phyloP scores from a whole-genome alignment of 257 asterid species.

The Cynanchum wilfordii region DNA sequence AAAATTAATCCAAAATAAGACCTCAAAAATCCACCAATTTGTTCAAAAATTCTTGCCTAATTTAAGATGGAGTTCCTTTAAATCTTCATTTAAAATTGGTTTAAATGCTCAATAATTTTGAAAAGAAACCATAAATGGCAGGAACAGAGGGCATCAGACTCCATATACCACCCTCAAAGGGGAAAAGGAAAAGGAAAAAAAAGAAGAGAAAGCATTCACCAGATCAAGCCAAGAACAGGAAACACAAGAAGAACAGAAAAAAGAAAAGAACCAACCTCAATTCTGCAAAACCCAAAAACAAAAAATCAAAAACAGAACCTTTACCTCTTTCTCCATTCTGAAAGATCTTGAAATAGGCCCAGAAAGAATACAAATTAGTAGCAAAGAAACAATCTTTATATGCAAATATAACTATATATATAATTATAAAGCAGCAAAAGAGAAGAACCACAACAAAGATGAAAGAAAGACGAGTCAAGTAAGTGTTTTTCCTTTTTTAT shows the following conservation, averaged over 20 bases:
- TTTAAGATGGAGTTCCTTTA: too few relatives aligned
- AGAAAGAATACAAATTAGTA: background rate
- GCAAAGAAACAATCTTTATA: too few relatives aligned
- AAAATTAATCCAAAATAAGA: background rate
- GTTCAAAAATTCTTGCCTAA: background rate
- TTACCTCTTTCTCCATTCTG: conserved; percentile 33
- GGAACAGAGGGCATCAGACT: background rate
- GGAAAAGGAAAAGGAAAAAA: background rate
- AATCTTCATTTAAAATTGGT: background rate
- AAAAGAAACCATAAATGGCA: background rate
- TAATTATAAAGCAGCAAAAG: background rate
- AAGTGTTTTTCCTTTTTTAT: background rate
- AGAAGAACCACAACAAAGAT: background rate
- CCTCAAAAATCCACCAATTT: conserved; percentile 8
- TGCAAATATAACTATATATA: background rate
- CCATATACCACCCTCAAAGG: background rate
- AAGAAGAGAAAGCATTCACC: background rate
- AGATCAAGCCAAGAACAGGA: background rate
- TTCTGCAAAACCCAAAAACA: background rate
- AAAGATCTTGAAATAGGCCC: conserved; percentile 7
- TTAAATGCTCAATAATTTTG: background rate
- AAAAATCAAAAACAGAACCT: background rate
- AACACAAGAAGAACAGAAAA: background rate
- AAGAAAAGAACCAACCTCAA: background rate
- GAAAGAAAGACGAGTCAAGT: background rate